Evolutionary conservation across 2,329 filamentous ascomycete species (phyloP), one percentile per base, ranked within the genome.

Genomic region (Davidsoniella australis): DNA sequence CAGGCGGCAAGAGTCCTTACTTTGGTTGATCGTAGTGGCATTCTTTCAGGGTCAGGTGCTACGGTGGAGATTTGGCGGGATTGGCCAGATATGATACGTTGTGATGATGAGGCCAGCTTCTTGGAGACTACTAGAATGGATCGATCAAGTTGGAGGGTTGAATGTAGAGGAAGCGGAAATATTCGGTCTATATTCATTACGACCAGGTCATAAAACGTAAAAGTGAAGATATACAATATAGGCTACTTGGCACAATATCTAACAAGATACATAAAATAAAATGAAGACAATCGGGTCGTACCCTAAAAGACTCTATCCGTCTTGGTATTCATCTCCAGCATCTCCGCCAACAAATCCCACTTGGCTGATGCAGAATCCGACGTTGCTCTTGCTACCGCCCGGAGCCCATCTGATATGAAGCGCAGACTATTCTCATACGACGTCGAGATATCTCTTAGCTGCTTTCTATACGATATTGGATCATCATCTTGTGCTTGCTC

Each of bases 291-390:
- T 14, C 40, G 40, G n/a, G 10, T 12, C 40, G 17, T 42, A 42
- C 10, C 10, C n/a, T 33, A 36, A 39, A 49, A 63, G 55, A 40
- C 68, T 65, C 47, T 41, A 24, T 38, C 47, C 17, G 47, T 49
- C 18, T 23, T 44, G 8, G 46, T 46, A 16, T 52, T 53, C 58
- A 69, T 70, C 57, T 88, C 82, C 41, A 94, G 63, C 67, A 82
- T 83, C 62, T 94, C 85, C 0, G 83, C 85, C 53, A 94, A 61
- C 53, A 82, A 76, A 62, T 91, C 85, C 82, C 87, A 89, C 60
- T 80, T 76, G 29, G 73, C 59, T 58, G 71, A 64, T 39, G 68
- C 66, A 12, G 63, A 59, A 49, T 85, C 78, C 24, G 77, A 77
- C 44, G 82, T 80, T 33, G 80, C 82, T 56, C 87, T 73, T 45